phyloP scores from a whole-genome alignment of 164 flowering plant genomes.

The Akebia trifoliata region DNA sequence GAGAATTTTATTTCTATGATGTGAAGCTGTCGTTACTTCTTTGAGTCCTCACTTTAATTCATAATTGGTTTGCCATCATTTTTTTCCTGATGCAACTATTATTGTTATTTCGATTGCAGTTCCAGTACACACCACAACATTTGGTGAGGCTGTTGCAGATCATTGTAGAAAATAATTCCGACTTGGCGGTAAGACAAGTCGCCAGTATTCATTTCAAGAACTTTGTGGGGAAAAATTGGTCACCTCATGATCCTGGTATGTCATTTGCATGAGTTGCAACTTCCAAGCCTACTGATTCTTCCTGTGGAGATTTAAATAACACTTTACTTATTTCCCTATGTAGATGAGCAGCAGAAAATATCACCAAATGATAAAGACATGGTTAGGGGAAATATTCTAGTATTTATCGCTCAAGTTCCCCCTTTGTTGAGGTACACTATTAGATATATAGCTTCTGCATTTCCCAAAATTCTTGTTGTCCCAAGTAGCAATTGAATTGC shows the following conservation, averaged over 20 bases:
- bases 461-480: not conserved
- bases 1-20: no score
- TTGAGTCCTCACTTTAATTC: no score
- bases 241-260: constrained; percentile 78
- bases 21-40: no score
- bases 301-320: not conserved
- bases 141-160: constrained; percentile 85
- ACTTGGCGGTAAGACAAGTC: constrained; percentile 78
- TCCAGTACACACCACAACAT: constrained; percentile 84
- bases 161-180: constrained; percentile 76
- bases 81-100: not conserved
- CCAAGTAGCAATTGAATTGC: not conserved
- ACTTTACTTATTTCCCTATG: constrained; percentile 1
- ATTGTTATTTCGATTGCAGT: constrained; percentile 33
- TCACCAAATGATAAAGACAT: constrained; percentile 58
- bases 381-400: constrained; percentile 79
- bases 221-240: constrained; percentile 89
- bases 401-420: constrained; percentile 70
- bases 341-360: constrained; percentile 75
- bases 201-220: constrained; percentile 97
- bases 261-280: not conserved
- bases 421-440: constrained; percentile 69
- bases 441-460: not conserved
- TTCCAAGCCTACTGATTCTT: not conserved
- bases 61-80: not conserved